These are phyloP conservation scores for Tremellales sp. DNA, from an alignment of 1,284 basidiomycete genomes.

Conservation along the genomic window DNA sequence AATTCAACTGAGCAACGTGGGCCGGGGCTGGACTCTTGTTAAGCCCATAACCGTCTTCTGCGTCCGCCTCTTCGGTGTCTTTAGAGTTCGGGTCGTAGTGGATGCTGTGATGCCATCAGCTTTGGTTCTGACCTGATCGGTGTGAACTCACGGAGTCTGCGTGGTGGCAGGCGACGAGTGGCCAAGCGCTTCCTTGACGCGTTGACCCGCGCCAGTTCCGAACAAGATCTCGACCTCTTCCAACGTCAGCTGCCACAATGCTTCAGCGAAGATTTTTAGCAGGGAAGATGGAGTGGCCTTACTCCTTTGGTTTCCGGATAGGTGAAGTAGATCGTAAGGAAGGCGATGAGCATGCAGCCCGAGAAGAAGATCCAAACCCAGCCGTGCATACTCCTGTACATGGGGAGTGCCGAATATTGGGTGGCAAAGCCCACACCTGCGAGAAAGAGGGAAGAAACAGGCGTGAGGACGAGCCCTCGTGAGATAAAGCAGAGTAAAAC, in stretches of 20 bases:
- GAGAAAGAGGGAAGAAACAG: no score
- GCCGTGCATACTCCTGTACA: slow-evolving; percentile 28
- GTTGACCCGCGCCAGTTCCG: slow-evolving; percentile 22
- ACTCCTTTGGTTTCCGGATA: slow-evolving; percentile 31
- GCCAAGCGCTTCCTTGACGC: slow-evolving; percentile 15
- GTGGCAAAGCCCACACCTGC: slow-evolving; percentile 28
- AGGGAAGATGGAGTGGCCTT: slow-evolving; percentile 4
- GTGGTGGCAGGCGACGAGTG: slow-evolving; percentile 9
- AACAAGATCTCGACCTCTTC: slow-evolving; percentile 28
- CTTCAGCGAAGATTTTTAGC: neutral
- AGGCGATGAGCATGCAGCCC: slow-evolving; percentile 23
- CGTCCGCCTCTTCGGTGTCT: no score
- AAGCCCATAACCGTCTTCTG: no score
- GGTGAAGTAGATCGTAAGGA: slow-evolving; percentile 22
- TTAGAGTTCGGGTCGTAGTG: no score
- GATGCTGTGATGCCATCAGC: no score
- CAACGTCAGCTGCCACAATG: slow-evolving; percentile 16
- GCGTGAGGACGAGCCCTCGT: no score
- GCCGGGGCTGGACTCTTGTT: no score
- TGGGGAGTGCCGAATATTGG: slow-evolving; percentile 27
- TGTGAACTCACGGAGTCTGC: slow-evolving; percentile 15
- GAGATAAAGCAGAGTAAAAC: no score
- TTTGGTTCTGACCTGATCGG: no score
- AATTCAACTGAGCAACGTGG: no score
- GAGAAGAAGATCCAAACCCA: slow-evolving; percentile 30